Percentiles rank a stretch among this genome's conserved stretches.
Evolutionary conservation across 1,284 basidiomycete genomes (phyloP).

Genomic region (Melampsora larici-populina): DNA sequence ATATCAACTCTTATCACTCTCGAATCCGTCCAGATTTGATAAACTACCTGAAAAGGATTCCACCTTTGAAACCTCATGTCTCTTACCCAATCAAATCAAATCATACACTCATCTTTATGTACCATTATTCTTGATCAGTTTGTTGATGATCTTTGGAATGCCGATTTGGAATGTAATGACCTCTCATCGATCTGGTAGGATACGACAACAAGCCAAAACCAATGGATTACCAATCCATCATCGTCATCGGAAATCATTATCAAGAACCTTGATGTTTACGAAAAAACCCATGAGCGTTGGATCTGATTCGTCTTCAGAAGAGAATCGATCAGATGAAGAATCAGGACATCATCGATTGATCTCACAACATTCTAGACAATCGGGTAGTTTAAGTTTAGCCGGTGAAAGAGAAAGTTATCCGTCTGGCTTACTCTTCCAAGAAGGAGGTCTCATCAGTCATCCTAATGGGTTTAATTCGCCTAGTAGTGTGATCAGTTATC

Average conservation of each 20-base stretch:
- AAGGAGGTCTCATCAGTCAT: no score
- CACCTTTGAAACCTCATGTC: constrained; percentile 62
- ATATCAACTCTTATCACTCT: constrained; percentile 75
- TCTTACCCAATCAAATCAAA: constrained; percentile 66
- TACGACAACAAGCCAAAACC: constrained; percentile 26
- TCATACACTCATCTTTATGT: constrained; percentile 65
- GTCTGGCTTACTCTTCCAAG: no score
- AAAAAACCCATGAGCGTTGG: neutral
- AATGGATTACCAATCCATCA: constrained; percentile 42
- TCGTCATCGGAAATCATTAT: constrained; percentile 34
- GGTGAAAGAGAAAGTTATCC: no score
- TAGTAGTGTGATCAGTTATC: constrained; percentile 8
- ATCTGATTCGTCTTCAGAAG: neutral
- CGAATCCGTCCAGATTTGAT: constrained; percentile 56
- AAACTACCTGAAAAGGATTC: constrained; percentile 51
- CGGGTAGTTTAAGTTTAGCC: constrained; percentile 12
- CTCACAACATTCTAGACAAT: constrained; percentile 13
- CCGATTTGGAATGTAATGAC: neutral
- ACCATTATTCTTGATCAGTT: constrained; percentile 59
- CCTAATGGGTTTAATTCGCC: constrained; percentile 12
- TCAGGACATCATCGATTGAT: neutral
- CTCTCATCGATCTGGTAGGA: neutral
- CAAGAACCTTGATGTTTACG: constrained; percentile 29
- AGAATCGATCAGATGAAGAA: constrained; percentile 35
- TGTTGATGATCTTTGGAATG: constrained; percentile 52